Conservation (phyloP, 192 early-diverging fungal genomes). For the Entomortierella parvispora region DNA sequence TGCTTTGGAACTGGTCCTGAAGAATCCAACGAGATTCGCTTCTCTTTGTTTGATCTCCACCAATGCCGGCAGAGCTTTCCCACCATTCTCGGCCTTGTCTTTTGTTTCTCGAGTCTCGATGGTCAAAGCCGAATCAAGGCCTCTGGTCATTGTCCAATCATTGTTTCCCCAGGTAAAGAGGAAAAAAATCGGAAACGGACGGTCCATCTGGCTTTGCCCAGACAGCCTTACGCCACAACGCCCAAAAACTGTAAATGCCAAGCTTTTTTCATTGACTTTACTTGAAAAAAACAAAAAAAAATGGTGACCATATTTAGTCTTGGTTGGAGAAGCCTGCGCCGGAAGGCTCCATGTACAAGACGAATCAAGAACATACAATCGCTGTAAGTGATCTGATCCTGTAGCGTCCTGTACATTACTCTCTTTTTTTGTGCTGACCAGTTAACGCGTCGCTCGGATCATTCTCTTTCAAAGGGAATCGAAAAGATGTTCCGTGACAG, state of each 20-base stretch:
- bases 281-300: no score
- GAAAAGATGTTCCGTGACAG: slow-evolving; percentile 1
- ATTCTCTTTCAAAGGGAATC: not conserved
- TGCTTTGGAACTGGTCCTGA: slow-evolving; percentile 68
- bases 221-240: no score
- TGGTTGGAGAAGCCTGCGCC: not conserved
- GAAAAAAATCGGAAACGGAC: no score
- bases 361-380: no score
- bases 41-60: slow-evolving; percentile 66
- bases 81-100: slow-evolving; percentile 4
- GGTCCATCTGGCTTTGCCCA: not conserved
- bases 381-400: no score
- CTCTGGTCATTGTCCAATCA: not conserved
- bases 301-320: not conserved
- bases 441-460: no score
- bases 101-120: slow-evolving; percentile 3
- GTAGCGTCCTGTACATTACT: no score
- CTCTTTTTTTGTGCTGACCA: no score
- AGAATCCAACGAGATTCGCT: slow-evolving; percentile 59
- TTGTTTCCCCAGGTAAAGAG: slow-evolving; percentile 5
- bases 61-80: slow-evolving; percentile 48
- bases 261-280: not conserved
- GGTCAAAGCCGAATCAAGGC: not conserved
- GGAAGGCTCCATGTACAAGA: not conserved
- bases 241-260: no score